These are phyloP conservation scores for Colletotrichum gigasporum DNA, from an alignment of 2,329 filamentous ascomycete genomes.

Conservation along the genomic window DNA sequence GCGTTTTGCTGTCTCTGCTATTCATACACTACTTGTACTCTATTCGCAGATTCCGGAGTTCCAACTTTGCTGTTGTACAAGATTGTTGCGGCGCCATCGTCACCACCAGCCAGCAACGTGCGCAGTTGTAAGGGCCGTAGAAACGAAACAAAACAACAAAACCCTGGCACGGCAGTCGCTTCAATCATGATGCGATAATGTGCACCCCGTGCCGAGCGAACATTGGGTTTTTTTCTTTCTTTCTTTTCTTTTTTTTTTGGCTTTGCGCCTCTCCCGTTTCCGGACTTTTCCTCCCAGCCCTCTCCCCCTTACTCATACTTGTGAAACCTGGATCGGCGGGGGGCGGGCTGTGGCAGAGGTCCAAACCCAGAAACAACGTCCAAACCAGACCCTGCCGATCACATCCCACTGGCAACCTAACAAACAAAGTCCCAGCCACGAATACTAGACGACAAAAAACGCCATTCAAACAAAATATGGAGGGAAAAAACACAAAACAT, in stretches of 20 bases:
- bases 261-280: neutral
- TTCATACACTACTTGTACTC: neutral
- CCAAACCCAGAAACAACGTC: neutral
- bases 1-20: neutral
- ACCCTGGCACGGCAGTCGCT: too few relatives aligned
- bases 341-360: too few relatives aligned
- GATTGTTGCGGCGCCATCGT: neutral
- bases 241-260: neutral
- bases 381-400: neutral
- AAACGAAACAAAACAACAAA: too few relatives aligned
- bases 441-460: neutral
- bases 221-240: neutral
- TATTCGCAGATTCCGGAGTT: too few relatives aligned
- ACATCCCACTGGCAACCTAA: too few relatives aligned
- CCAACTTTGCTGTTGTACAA: conserved; percentile 2
- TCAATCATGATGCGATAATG: too few relatives aligned
- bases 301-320: neutral
- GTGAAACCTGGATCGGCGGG: neutral
- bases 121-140: too few relatives aligned
- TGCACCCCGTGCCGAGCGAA: neutral
- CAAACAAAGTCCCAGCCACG: too few relatives aligned
- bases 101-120: neutral
- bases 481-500: neutral
- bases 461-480: neutral
- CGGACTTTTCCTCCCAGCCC: too few relatives aligned